phyloP scores from a whole-genome alignment of 805 yeast species.

The Saccharomyces mikatae region DNA sequence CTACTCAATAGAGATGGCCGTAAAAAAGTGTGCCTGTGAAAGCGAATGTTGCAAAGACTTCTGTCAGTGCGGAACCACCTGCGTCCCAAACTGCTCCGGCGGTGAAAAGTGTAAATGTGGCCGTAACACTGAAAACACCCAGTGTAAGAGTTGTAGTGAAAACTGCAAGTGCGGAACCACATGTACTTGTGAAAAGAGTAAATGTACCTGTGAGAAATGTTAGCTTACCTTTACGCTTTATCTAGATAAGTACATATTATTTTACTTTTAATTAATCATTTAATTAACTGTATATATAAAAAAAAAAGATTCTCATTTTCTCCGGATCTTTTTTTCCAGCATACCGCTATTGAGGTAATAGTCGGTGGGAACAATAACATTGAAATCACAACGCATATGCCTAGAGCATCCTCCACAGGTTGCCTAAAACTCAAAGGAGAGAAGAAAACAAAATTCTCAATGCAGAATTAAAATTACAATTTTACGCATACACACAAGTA shows the following conservation, averaged over 20 bases:
- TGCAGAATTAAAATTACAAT: not conserved
- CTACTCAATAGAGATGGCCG: not conserved
- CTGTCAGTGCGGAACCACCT: not conserved
- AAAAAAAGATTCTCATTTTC: not conserved
- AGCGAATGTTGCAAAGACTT: not conserved
- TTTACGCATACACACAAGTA: not conserved
- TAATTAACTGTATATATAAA: not conserved
- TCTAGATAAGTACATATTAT: not conserved
- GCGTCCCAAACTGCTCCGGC: not conserved
- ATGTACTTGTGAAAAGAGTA: not conserved
- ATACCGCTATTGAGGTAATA: not conserved
- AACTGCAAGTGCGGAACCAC: conserved; percentile 6
- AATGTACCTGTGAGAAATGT: not conserved
- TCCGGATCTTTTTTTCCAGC: not conserved
- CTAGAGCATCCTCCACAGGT: too few relatives aligned
- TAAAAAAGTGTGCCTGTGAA: not conserved
- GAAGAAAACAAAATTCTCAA: not conserved
- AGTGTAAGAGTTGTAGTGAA: not conserved
- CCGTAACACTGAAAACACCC: not conserved
- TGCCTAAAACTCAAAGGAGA: not conserved
- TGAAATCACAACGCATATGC: not conserved
- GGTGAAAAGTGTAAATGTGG: not conserved
- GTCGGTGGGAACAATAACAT: not conserved
- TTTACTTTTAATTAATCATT: not conserved
- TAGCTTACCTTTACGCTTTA: not conserved